Base-by-base conservation (phyloP, 768 basidiomycete genomes). In the Gautieria morchelliformis region DNA sequence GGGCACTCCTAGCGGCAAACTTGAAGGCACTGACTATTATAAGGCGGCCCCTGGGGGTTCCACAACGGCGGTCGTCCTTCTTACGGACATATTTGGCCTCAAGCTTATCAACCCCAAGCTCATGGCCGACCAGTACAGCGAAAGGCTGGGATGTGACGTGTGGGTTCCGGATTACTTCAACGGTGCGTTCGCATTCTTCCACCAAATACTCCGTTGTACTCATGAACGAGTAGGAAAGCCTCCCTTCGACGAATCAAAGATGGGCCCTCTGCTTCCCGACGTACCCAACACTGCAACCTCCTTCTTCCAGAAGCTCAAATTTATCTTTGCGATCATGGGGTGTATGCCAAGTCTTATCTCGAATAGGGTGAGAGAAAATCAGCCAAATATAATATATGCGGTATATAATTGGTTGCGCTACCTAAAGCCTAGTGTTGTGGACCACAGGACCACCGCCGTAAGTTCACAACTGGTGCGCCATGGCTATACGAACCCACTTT, bases 101-200 rank as follows among this genome's bases (percentile, higher is more conserved):
- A 69, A 72, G 4, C 64, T 83, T 15, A 61, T 72, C 37, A 83
- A 84, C 61, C 72, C 68, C 60, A 81, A 79, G 62, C 72, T 86
- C 57, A 69, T 84, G 5, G 82, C 82, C 1, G 82, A 85, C 66
- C 68, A 71, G 27, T 64, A 83, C 22, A 73, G 81, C 8, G 67
- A 74, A 56, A 62, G 67, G 17, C 63, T 84, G 30, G 67, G 71
- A 17, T 80, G 82, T 60, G 83, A 85, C 61, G 82, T 83, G 17
- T 85, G 80, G 77, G 72, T 82, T 17, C 83, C 83, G 9, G 81
- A 85, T 67, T 66, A 81, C 49, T 85, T 83, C 61, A 65, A 71
- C 45, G 7, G 22, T 33, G 20, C 17, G 20, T 7, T 32, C 41
- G 20, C n/a, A 33, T 17, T 10, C 20, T n/a, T 14, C 33, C 39